phyloP scores from a whole-genome alignment of 1,284 basidiomycete genomes.

The Cystobasidiaceae sp. region DNA sequence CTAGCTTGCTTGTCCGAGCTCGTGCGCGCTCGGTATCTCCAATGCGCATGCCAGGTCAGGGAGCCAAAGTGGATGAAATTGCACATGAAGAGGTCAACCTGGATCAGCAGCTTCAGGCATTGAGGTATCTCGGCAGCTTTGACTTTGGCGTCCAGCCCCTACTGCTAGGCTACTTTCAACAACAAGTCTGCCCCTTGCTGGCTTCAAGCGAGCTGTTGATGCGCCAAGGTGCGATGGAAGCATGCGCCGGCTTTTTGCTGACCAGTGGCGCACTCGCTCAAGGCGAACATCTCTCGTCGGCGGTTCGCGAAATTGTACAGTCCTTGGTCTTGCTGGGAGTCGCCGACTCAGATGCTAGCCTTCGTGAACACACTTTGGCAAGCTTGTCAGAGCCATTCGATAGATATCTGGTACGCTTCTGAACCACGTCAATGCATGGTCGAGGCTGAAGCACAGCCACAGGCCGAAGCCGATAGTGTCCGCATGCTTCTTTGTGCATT shows the following conservation, averaged over 20 bases:
- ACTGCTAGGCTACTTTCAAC: constrained; percentile 13
- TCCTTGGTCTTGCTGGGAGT: constrained; percentile 10
- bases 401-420: constrained; percentile 8
- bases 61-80: background rate
- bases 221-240: constrained; percentile 1
- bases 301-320: constrained; percentile 14
- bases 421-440: too few species aligned
- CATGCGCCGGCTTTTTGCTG: background rate
- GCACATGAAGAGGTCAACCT: background rate
- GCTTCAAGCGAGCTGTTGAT: background rate
- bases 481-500: constrained; percentile 23
- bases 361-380: background rate
- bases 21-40: constrained; percentile 15
- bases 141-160: constrained; percentile 21
- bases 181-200: background rate
- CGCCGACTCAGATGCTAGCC: background rate
- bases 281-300: background rate
- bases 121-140: background rate
- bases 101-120: background rate
- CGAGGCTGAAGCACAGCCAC: too few species aligned
- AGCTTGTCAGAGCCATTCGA: background rate
- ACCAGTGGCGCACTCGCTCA: background rate
- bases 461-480: constrained; percentile 6
- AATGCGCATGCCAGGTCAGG: background rate
- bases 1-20: constrained; percentile 8